Percentiles rank a stretch among this genome's conserved stretches.
phyloP scores from a whole-genome alignment of 176 grass and related monocot genomes.

The Zizania latifolia region DNA sequence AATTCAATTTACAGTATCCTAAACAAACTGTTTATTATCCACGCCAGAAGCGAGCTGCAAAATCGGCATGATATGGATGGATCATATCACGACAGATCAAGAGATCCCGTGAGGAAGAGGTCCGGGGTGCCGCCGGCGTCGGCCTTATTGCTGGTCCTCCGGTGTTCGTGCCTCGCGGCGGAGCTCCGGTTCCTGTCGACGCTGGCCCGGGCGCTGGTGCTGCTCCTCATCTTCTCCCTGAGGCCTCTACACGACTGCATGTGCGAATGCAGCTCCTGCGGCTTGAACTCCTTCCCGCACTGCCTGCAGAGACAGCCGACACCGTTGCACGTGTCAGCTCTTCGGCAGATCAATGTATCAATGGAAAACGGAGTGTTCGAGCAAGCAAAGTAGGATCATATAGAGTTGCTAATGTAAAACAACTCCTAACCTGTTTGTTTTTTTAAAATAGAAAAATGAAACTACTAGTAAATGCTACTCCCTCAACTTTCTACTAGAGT shows the following conservation, averaged over 20 bases:
- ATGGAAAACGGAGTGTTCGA: background rate
- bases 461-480: too few relatives aligned
- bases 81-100: background rate
- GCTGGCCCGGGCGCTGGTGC: background rate
- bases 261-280: slow-evolving; percentile 52
- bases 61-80: background rate
- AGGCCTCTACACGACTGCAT: slow-evolving; percentile 64
- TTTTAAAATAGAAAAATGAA: background rate
- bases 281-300: slow-evolving; percentile 64
- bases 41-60: background rate
- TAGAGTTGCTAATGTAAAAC: background rate
- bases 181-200: background rate
- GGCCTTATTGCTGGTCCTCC: background rate
- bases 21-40: background rate
- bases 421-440: too few relatives aligned
- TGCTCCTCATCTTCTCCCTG: slow-evolving; percentile 33
- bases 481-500: too few relatives aligned
- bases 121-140: background rate
- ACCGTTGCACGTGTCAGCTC: too few relatives aligned
- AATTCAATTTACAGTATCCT: background rate
- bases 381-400: background rate
- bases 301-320: slow-evolving; percentile 14
- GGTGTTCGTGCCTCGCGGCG: background rate
- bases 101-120: slow-evolving; percentile 23
- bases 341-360: background rate